Percentiles rank a stretch among this genome's conserved stretches.
phyloP scores from a whole-genome alignment of 345 rosid genomes.

The Rhodamnia argentea region DNA sequence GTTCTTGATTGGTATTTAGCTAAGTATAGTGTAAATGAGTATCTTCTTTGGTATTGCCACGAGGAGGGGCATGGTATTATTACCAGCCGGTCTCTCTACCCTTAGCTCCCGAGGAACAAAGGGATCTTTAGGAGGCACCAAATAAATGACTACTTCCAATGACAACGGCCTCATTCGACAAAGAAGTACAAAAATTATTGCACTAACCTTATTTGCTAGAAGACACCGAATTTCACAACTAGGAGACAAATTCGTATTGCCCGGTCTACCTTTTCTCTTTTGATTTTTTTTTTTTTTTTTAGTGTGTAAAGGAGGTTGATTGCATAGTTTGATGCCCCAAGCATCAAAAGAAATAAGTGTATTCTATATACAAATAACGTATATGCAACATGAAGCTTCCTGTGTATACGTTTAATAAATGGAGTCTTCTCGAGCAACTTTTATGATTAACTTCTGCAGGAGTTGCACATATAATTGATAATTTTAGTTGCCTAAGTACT shows the following conservation, averaged over 20 bases:
- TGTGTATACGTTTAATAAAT: background rate
- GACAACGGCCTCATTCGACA: background rate
- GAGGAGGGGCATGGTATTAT: background rate
- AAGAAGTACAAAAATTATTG: background rate
- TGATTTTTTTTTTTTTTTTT: no score
- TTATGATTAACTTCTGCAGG: background rate
- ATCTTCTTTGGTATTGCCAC: no score
- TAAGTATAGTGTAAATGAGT: no score
- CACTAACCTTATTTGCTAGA: background rate
- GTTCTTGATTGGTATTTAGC: no score
- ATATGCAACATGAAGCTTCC: background rate
- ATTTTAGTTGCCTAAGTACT: constrained; percentile 5
- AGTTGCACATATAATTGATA: background rate
- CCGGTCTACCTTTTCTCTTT: background rate
- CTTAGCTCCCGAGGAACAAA: background rate
- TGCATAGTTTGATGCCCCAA: background rate
- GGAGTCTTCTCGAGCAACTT: background rate
- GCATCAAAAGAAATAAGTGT: background rate
- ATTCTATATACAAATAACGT: background rate
- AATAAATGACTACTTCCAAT: background rate
- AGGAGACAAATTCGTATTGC: background rate
- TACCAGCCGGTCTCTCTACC: fast-evolving
- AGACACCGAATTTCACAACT: background rate
- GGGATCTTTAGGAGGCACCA: background rate
- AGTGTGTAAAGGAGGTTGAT: background rate